phyloP scores from a whole-genome alignment of 179 eudicot species.

The Gypsophila paniculata region DNA sequence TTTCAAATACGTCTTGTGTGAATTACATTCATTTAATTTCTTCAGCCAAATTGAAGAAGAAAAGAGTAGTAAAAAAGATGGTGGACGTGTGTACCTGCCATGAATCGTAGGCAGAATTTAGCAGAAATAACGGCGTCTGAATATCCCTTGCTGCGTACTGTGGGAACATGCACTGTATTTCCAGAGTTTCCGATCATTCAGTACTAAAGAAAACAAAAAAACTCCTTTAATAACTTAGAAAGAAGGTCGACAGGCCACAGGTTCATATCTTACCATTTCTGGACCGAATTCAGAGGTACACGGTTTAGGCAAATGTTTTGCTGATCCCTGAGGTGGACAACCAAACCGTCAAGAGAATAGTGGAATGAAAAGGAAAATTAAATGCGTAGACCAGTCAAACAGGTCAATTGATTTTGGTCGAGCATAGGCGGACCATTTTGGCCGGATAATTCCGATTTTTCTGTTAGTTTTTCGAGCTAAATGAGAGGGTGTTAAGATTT shows the following conservation, averaged over 20 bases:
- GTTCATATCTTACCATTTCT: slow-evolving; percentile 38
- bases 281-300: slow-evolving; percentile 60
- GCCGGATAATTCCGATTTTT: neutral
- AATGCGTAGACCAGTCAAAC: no score
- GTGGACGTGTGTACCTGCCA: slow-evolving; percentile 74
- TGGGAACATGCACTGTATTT: slow-evolving; percentile 73
- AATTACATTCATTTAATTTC: neutral
- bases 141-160: slow-evolving; percentile 50
- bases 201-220: neutral
- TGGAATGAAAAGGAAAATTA: neutral
- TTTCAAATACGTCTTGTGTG: no score
- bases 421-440: no score
- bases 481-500: neutral
- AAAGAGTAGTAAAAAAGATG: no score
- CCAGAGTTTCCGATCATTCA: neutral
- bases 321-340: slow-evolving; percentile 44
- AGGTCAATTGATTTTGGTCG: no score
- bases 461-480: no score
- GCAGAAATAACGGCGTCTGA: slow-evolving; percentile 60
- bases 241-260: no score
- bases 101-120: slow-evolving; percentile 80
- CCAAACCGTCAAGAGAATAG: neutral
- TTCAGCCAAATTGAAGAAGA: no score
- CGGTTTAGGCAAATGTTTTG: slow-evolving; percentile 50
- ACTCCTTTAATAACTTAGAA: no score